Evolutionary conservation across 2,329 filamentous ascomycete genomes (phyloP).

Genomic region (Clarireedia monteithiana): DNA sequence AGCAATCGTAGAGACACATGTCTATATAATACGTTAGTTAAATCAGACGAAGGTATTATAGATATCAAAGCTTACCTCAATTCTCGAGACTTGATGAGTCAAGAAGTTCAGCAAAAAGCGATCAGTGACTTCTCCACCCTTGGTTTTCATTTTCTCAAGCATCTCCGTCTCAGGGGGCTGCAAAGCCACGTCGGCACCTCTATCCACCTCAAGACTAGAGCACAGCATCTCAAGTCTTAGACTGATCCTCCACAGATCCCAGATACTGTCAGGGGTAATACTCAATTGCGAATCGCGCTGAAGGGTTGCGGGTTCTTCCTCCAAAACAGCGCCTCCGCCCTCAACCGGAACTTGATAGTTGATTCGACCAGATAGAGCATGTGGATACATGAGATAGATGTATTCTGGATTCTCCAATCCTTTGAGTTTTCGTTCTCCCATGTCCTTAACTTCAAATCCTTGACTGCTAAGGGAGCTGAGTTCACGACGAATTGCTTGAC

Average conservation of each 20-base stretch:
- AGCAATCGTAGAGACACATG: slow-evolving; percentile 70
- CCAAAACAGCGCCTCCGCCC: slow-evolving; percentile 34
- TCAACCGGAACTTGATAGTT: slow-evolving; percentile 46
- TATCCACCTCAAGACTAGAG: slow-evolving; percentile 70
- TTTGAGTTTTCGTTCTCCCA: slow-evolving; percentile 91
- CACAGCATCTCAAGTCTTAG: slow-evolving; percentile 90
- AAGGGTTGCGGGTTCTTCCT: slow-evolving; percentile 47
- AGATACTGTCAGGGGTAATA: slow-evolving; percentile 71
- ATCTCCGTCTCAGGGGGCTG: slow-evolving; percentile 78
- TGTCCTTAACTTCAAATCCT: slow-evolving; percentile 94
- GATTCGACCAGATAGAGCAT: slow-evolving; percentile 74
- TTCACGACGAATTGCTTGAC: slow-evolving; percentile 76
- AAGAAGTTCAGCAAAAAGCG: slow-evolving; percentile 81
- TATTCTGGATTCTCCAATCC: slow-evolving; percentile 95
- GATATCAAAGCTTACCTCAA: slow-evolving; percentile 61
- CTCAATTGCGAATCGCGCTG: slow-evolving; percentile 57
- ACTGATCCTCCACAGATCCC: slow-evolving; percentile 83
- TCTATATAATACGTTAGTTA: slow-evolving; percentile 40
- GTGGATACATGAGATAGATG: slow-evolving; percentile 91
- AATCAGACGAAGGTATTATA: slow-evolving; percentile 2
- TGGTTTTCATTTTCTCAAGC: slow-evolving; percentile 62
- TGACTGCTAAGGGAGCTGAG: slow-evolving; percentile 79
- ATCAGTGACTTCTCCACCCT: slow-evolving; percentile 82
- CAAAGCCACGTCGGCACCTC: slow-evolving; percentile 44
- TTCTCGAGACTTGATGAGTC: slow-evolving; percentile 89